phyloP scores from a whole-genome alignment of 2,329 filamentous ascomycete species.

The Colletotrichum godetiae region DNA sequence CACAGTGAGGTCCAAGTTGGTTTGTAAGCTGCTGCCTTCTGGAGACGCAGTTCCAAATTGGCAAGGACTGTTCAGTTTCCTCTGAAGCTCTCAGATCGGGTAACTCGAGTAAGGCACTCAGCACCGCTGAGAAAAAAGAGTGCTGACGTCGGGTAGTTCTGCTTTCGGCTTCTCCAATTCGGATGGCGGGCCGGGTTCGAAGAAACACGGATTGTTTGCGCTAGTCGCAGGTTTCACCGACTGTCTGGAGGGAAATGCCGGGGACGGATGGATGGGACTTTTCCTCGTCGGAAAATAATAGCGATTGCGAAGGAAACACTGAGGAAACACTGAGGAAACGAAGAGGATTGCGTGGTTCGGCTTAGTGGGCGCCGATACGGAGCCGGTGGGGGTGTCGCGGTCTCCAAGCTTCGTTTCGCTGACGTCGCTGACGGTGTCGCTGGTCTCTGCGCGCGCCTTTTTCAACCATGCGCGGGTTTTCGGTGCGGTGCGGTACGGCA shows the following conservation, averaged over 20 bases:
- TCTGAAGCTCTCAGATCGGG: not conserved
- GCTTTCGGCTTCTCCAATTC: not conserved
- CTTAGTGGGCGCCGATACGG: conserved; percentile 26
- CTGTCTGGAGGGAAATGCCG: not conserved
- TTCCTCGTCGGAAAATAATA: not conserved
- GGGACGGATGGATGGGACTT: not conserved
- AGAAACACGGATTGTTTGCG: conserved; percentile 10
- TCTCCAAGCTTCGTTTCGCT: conserved; percentile 24
- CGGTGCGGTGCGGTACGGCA: conserved; percentile 4
- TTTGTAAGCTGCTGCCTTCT: conserved; percentile 1
- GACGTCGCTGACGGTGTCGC: conserved; percentile 10
- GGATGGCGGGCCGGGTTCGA: not conserved
- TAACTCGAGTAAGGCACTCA: conserved; percentile 5
- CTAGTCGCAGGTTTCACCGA: conserved; percentile 5
- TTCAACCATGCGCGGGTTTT: not conserved
- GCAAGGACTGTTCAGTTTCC: conserved; percentile 8
- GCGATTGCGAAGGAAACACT: not conserved
- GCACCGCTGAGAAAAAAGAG: not conserved
- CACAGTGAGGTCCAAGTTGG: not conserved
- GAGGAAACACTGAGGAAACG: not conserved
- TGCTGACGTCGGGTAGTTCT: conserved; percentile 3
- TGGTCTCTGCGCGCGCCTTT: not conserved
- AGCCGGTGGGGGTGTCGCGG: conserved; percentile 25
- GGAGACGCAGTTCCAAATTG: not conserved
- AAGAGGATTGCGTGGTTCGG: conserved; percentile 3